Percentiles rank a stretch among this genome's conserved stretches.
Evolutionary conservation across 345 rosid species (phyloP).

Genomic region (Stellera chamaejasme): DNA sequence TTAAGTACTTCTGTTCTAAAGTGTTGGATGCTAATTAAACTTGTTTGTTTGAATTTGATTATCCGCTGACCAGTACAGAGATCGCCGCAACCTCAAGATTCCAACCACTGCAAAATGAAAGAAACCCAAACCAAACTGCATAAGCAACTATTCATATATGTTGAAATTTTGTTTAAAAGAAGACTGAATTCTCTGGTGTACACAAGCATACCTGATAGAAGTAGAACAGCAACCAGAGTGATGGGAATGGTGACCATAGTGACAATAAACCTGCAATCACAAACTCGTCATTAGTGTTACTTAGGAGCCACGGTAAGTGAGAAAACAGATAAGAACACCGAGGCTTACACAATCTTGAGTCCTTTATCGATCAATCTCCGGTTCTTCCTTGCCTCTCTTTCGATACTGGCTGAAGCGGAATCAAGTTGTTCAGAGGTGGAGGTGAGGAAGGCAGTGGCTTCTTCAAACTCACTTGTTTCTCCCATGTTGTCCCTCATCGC

Average conservation of each 20-base stretch:
- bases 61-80: conserved; percentile 32
- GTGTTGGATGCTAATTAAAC: neutral
- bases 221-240: conserved; percentile 33
- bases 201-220: conserved; percentile 37
- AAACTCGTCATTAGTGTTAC: neutral
- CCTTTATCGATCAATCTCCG: conserved; percentile 38
- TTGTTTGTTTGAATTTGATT: neutral
- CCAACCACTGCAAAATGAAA: conserved; percentile 38
- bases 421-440: conserved; percentile 36
- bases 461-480: conserved; percentile 11
- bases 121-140: conserved; percentile 1
- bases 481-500: conserved; percentile 32
- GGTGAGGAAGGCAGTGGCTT: conserved; percentile 32
- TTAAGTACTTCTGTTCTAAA: neutral
- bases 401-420: conserved; percentile 30
- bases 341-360: conserved; percentile 42
- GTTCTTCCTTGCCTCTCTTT: conserved; percentile 42
- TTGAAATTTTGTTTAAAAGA: neutral
- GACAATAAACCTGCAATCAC: conserved; percentile 36
- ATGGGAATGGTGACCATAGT: conserved; percentile 36
- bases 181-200: neutral
- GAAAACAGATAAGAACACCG: neutral
- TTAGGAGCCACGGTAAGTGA: neutral
- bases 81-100: conserved; percentile 27
- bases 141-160: neutral